Percentiles rank a stretch among this genome's conserved stretches.
Evolutionary conservation across 1,284 basidiomycete genomes (phyloP).

Genomic region (Naganishia liquefaciens): DNA sequence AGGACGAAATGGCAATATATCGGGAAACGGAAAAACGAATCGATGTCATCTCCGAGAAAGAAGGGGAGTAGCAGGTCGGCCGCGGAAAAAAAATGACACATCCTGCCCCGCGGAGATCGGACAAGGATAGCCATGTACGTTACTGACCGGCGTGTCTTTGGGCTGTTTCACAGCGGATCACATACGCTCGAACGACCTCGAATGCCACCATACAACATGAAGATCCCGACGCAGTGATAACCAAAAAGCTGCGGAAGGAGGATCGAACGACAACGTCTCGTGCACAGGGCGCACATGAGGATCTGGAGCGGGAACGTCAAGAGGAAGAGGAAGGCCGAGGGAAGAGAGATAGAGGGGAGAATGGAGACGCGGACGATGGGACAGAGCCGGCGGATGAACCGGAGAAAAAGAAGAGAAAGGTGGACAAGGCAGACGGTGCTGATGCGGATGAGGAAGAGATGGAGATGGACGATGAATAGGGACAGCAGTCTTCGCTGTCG

Average conservation of each 20-base stretch:
- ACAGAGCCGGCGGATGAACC: slow-evolving; percentile 40
- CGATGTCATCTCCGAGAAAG: too few relatives aligned
- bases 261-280: slow-evolving; percentile 40
- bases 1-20: too few relatives aligned
- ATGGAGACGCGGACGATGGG: slow-evolving; percentile 67
- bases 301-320: slow-evolving; percentile 65
- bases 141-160: too few relatives aligned
- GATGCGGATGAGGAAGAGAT: slow-evolving; percentile 50
- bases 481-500: slow-evolving; percentile 24
- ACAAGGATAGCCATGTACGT: too few relatives aligned
- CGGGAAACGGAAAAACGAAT: too few relatives aligned
- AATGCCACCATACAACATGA: slow-evolving; percentile 66
- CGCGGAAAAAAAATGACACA: too few relatives aligned
- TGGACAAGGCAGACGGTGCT: slow-evolving; percentile 37
- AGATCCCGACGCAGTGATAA: slow-evolving; percentile 66
- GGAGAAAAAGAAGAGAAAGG: slow-evolving; percentile 40
- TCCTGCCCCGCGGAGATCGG: too few relatives aligned
- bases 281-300: slow-evolving; percentile 57
- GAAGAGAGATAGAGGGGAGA: slow-evolving; percentile 56
- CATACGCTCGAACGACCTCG: slow-evolving; percentile 81
- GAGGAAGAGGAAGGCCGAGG: slow-evolving; percentile 57
- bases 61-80: too few relatives aligned
- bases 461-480: slow-evolving; percentile 53
- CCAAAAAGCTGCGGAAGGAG: slow-evolving; percentile 50
- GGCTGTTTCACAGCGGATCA: slow-evolving; percentile 65